Conservation (phyloP, 2,329 filamentous ascomycete species). For the Epicoccum sorghinum region DNA sequence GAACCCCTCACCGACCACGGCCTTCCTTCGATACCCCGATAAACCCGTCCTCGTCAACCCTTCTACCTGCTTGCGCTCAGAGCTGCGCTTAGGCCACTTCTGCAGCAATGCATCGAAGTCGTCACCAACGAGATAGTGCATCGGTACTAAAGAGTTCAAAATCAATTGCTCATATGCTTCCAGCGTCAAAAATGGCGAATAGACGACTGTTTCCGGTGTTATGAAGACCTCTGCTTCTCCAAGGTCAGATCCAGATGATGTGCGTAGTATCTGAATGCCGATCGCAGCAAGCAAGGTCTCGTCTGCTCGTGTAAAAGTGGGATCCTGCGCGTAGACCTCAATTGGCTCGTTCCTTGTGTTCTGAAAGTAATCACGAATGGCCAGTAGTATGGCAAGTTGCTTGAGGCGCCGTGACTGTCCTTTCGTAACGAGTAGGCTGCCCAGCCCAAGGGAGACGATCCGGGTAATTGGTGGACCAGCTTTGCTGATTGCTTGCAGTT, state of each 20-base stretch:
- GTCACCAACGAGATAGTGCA: conserved; percentile 32
- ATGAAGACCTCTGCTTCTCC: conserved; percentile 33
- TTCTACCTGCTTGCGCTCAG: conserved; percentile 32
- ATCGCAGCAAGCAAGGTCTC: conserved; percentile 30
- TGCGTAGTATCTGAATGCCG: conserved; percentile 29
- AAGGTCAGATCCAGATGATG: conserved; percentile 31
- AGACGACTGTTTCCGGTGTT: conserved; percentile 30
- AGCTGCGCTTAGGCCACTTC: conserved; percentile 39
- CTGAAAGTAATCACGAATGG: conserved; percentile 22
- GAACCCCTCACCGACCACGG: conserved; percentile 28
- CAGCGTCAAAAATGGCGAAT: conserved; percentile 37
- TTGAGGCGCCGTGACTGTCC: conserved; percentile 35
- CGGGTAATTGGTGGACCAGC: conserved; percentile 13
- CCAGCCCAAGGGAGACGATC: conserved; percentile 32
- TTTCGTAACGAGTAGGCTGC: conserved; percentile 20
- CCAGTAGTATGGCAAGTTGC: conserved; percentile 36
- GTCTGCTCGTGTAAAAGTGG: conserved; percentile 36
- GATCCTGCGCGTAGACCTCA: conserved; percentile 39
- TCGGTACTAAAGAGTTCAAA: not conserved
- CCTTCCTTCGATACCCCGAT: conserved; percentile 22
- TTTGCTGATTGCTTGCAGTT: conserved; percentile 11
- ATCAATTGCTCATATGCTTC: conserved; percentile 29
- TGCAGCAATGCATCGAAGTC: conserved; percentile 35
- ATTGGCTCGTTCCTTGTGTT: conserved; percentile 3
- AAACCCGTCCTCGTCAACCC: conserved; percentile 20